Conservation (phyloP, 139 green algal genomes). For the Coelastrella sp. region DNA sequence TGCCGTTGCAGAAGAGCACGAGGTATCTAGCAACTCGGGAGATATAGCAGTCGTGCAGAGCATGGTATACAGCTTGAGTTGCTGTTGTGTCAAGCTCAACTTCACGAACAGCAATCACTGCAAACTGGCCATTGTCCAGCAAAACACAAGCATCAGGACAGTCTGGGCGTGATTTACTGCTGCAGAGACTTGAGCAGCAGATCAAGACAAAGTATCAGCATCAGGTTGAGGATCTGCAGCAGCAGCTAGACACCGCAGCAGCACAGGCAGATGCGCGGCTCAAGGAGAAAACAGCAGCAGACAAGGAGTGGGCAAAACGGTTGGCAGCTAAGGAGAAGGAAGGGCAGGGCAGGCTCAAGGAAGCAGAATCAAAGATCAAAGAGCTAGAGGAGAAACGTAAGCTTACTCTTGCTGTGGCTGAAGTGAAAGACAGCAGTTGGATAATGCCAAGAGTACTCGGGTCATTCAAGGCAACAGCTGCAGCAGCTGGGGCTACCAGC, state of each 20-base stretch:
- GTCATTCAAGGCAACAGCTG: background rate
- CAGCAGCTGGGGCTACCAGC: background rate
- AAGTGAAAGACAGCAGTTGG: no score
- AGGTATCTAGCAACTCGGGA: no score
- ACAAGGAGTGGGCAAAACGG: slow-evolving; percentile 39
- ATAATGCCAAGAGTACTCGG: no score
- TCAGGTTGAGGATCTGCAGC: slow-evolving; percentile 38
- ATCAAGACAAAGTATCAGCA: background rate
- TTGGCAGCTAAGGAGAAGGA: slow-evolving; percentile 14
- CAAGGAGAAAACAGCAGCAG: slow-evolving; percentile 26
- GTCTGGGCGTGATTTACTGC: background rate
- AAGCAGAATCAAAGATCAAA: background rate
- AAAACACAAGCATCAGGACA: no score
- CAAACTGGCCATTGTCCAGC: no score
- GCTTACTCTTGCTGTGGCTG: background rate
- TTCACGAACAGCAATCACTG: no score
- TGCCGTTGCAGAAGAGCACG: no score
- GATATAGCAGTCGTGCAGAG: no score
- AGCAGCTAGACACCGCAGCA: slow-evolving; percentile 36
- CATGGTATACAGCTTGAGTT: no score
- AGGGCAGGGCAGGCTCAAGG: background rate
- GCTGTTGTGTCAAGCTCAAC: no score
- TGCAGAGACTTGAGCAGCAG: slow-evolving; percentile 41
- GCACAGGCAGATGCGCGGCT: slow-evolving; percentile 28
- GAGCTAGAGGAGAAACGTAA: background rate